These are phyloP conservation scores for Pleurotus tuber-regium DNA, from an alignment of 768 basidiomycete genomes.

Conservation along the genomic window DNA sequence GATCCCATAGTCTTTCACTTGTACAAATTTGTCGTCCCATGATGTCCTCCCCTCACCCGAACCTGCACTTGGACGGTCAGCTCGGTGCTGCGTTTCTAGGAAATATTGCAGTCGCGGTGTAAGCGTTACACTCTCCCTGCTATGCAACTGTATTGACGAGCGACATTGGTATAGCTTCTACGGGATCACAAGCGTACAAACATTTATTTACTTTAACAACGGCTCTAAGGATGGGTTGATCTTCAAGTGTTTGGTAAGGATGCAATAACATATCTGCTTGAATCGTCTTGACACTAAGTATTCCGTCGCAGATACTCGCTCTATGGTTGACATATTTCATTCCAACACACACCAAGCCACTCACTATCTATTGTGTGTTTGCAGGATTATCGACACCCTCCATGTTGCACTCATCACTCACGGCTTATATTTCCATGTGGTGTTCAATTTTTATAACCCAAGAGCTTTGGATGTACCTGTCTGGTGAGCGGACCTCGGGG, in stretches of 20 bases:
- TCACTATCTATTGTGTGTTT: not conserved
- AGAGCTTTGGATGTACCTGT: not conserved
- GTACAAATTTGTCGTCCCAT: not conserved
- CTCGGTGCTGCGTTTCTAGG: conserved; percentile 47
- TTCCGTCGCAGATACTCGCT: not conserved
- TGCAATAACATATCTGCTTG: no score
- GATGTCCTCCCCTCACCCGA: not conserved
- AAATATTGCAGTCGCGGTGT: conserved; percentile 37
- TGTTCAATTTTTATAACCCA: not conserved
- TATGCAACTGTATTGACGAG: no score
- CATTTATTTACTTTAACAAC: not conserved
- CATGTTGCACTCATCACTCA: not conserved
- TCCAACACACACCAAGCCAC: not conserved
- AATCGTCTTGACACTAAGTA: no score
- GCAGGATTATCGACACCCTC: not conserved
- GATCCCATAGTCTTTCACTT: no score
- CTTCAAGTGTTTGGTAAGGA: no score
- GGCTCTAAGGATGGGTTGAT: not conserved
- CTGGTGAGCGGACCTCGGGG: not conserved
- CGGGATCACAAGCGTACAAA: not conserved
- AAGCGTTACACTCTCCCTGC: no score
- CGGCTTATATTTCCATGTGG: not conserved
- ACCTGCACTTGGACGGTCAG: conserved; percentile 26
- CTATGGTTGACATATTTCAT: not conserved
- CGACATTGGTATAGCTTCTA: no score